phyloP scores from a whole-genome alignment of 2,329 filamentous ascomycete species.

The Paramyrothecium roridum region DNA sequence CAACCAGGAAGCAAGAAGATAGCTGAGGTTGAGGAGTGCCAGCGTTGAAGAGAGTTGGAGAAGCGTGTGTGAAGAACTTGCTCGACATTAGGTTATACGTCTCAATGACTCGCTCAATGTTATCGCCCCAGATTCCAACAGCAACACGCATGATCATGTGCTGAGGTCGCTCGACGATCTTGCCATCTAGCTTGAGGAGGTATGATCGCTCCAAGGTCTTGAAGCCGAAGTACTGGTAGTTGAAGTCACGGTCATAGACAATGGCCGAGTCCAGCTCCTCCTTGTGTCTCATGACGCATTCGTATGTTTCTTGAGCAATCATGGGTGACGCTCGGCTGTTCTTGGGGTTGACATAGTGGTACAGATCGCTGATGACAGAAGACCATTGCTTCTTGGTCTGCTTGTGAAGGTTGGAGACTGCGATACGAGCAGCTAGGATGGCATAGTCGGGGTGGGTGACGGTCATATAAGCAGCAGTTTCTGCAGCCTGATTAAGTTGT shows the following conservation, averaged over 20 bases:
- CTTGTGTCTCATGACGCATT: constrained; percentile 91
- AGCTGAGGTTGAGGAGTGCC: constrained; percentile 93
- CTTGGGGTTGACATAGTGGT: constrained; percentile 94
- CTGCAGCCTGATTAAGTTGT: constrained; percentile 68
- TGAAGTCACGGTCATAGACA: constrained; percentile 98
- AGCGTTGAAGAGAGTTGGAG: constrained; percentile 96
- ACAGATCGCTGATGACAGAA: constrained; percentile 88
- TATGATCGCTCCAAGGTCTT: constrained; percentile 99
- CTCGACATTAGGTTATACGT: constrained; percentile 99
- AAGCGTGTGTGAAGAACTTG: constrained; percentile 98
- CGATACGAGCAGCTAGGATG: constrained; percentile 95
- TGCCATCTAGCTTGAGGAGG: constrained; percentile 89
- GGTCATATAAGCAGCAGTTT: constrained; percentile 99
- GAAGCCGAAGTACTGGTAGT: constrained; percentile 99
- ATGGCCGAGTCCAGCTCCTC: constrained; percentile 98
- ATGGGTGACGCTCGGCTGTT: constrained; percentile 82
- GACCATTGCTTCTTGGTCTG: constrained; percentile 99
- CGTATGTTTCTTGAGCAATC: constrained; percentile 89
- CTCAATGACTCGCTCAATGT: constrained; percentile 92
- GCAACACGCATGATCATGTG: constrained; percentile 99
- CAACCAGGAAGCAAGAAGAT: constrained; percentile 97
- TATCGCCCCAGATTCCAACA: constrained; percentile 92
- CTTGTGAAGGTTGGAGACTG: constrained; percentile 99
- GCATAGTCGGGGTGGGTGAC: constrained; percentile 99
- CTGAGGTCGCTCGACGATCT: constrained; percentile 95